Evolutionary conservation across 495 filamentous ascomycete genomes (phyloP).

Genomic region (Xylaria venustula): DNA sequence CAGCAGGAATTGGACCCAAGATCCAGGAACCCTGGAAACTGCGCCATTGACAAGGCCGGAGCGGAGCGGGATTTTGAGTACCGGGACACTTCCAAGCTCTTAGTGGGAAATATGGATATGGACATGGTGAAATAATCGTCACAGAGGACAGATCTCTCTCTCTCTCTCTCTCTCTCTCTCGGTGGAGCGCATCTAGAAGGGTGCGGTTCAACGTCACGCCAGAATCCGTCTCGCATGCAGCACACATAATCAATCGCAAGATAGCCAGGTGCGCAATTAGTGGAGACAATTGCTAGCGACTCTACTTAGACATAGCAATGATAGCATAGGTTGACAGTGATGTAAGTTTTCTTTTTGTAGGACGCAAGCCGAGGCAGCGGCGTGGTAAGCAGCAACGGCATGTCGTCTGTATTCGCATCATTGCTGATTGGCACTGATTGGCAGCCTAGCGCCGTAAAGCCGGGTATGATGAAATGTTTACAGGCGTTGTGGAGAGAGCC

Average conservation of each 20-base stretch:
- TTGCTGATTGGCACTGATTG: slow-evolving; percentile 19
- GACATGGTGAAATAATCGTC: not conserved
- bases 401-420: not conserved
- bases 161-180: too few species aligned
- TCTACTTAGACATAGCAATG: not conserved
- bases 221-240: too few species aligned
- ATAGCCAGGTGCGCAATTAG: too few species aligned
- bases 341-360: too few species aligned
- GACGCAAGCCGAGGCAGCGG: too few species aligned
- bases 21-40: slow-evolving; percentile 8
- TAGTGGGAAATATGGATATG: not conserved
- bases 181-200: not conserved
- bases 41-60: slow-evolving; percentile 6
- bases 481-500: slow-evolving; percentile 30
- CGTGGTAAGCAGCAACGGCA: not conserved
- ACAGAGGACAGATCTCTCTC: not conserved
- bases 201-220: not conserved
- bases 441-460: slow-evolving; percentile 21
- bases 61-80: slow-evolving; percentile 14
- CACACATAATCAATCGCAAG: too few species aligned
- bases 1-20: slow-evolving; percentile 10
- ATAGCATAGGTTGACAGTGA: too few species aligned
- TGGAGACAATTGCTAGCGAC: not conserved
- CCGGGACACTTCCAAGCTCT: not conserved
- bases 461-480: slow-evolving; percentile 25